These are phyloP conservation scores for Bjerkandera adusta DNA, from an alignment of 1,284 basidiomycete genomes.

Conservation along the genomic window DNA sequence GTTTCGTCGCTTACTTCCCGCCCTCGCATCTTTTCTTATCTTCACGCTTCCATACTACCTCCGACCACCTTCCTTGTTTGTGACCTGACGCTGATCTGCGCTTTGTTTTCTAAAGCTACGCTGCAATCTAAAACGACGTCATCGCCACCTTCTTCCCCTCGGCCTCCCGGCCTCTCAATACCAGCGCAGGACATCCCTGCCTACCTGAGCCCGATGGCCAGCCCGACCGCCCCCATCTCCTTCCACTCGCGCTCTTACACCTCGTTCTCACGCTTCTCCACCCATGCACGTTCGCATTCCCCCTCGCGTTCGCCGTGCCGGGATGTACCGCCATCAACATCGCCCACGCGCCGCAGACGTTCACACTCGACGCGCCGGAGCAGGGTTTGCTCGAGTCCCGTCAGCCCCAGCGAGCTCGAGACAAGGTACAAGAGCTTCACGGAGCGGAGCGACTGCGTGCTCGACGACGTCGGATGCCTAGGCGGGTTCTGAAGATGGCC, in stretches of 20 bases:
- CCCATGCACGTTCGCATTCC: slow-evolving; percentile 16
- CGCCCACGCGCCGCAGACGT: slow-evolving; percentile 1
- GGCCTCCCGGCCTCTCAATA: slow-evolving; percentile 9
- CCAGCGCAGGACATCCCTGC: slow-evolving; percentile 10
- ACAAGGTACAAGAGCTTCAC: slow-evolving; percentile 26
- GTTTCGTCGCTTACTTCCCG: slow-evolving; percentile 14
- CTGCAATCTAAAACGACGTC: slow-evolving; percentile 11
- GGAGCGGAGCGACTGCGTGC: slow-evolving; percentile 17
- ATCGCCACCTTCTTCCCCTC: slow-evolving; percentile 8
- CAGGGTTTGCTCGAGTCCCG: slow-evolving; percentile 18
- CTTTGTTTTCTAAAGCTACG: slow-evolving; percentile 5
- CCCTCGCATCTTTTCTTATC: slow-evolving; percentile 16
- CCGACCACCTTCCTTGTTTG: background rate
- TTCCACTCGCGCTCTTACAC: slow-evolving; percentile 19
- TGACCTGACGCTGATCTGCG: slow-evolving; percentile 10
- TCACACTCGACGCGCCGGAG: slow-evolving; percentile 22
- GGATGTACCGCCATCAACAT: slow-evolving; percentile 5
- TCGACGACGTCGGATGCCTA: slow-evolving; percentile 33
- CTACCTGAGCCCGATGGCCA: slow-evolving; percentile 11
- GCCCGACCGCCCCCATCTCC: slow-evolving; percentile 19
- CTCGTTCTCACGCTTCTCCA: slow-evolving; percentile 10
- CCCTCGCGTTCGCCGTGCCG: slow-evolving; percentile 9
- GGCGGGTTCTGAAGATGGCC: slow-evolving; percentile 35
- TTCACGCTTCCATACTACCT: background rate
- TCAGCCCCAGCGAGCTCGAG: slow-evolving; percentile 14